Evolutionary conservation across 2,329 filamentous ascomycete genomes (phyloP).

Genomic region (Amesomyces nigricolor): DNA sequence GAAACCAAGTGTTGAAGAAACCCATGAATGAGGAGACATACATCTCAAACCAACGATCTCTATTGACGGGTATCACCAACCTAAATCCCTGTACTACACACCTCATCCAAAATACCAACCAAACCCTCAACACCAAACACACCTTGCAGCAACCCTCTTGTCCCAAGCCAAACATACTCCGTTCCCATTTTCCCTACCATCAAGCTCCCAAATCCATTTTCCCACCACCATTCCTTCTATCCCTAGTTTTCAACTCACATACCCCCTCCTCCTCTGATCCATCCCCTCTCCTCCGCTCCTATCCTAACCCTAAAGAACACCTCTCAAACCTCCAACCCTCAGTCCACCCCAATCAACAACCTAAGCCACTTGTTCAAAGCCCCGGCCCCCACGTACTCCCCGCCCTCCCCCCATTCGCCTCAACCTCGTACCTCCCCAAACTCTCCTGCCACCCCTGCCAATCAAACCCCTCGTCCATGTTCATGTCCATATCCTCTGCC

Average conservation of each 20-base stretch:
- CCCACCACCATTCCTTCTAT: too few species aligned
- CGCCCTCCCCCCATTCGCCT: conserved; percentile 25
- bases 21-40: too few species aligned
- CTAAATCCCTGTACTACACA: background rate
- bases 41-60: background rate
- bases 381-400: conserved; percentile 19
- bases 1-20: too few species aligned
- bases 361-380: background rate
- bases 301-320: too few species aligned
- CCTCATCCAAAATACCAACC: background rate
- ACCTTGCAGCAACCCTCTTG: background rate
- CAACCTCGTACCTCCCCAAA: conserved; percentile 28
- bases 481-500: conserved; percentile 30
- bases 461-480: conserved; percentile 36
- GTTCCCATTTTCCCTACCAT: too few species aligned
- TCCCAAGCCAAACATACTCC: too few species aligned
- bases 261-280: too few species aligned
- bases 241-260: too few species aligned
- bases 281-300: too few species aligned
- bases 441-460: conserved; percentile 36
- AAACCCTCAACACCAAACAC: background rate
- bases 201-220: too few species aligned
- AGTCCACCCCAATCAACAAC: too few species aligned
- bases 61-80: background rate
- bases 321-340: too few species aligned